phyloP scores from a whole-genome alignment of 148 eudicot genomes.

The Nepenthes gracilis region DNA sequence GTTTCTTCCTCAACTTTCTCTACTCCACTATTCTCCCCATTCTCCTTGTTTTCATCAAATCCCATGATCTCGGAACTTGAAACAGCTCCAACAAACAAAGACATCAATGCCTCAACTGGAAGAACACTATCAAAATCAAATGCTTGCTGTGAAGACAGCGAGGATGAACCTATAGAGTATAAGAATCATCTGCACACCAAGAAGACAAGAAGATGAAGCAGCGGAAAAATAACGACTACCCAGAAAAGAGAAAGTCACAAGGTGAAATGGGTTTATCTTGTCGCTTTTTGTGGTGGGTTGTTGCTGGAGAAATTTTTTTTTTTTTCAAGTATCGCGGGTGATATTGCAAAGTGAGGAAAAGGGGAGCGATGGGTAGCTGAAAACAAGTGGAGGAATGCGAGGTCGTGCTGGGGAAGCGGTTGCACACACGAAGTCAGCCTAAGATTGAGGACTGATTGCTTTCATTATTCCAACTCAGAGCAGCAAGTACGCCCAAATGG shows the following conservation, averaged over 20 bases:
- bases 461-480: no score
- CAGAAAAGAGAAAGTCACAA: constrained; percentile 10
- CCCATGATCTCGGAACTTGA: constrained; percentile 32
- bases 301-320: background rate
- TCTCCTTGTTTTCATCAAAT: constrained; percentile 27
- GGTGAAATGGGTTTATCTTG: constrained; percentile 8
- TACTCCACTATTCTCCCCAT: constrained; percentile 20
- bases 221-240: constrained; percentile 2
- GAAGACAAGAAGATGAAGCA: constrained; percentile 2
- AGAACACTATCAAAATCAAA: background rate
- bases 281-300: constrained; percentile 4
- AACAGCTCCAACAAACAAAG: constrained; percentile 15
- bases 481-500: no score
- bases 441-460: constrained; percentile 3
- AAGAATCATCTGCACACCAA: constrained; percentile 1
- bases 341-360: constrained; percentile 1
- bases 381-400: background rate
- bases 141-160: background rate
- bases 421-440: background rate
- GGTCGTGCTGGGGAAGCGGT: constrained; percentile 14
- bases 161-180: background rate
- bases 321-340: background rate
- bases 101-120: constrained; percentile 20
- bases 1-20: constrained; percentile 17
- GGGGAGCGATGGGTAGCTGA: constrained; percentile 7